Evolutionary conservation across 2,329 filamentous ascomycete species (phyloP).

Genomic region (Neonectria coccinea): DNA sequence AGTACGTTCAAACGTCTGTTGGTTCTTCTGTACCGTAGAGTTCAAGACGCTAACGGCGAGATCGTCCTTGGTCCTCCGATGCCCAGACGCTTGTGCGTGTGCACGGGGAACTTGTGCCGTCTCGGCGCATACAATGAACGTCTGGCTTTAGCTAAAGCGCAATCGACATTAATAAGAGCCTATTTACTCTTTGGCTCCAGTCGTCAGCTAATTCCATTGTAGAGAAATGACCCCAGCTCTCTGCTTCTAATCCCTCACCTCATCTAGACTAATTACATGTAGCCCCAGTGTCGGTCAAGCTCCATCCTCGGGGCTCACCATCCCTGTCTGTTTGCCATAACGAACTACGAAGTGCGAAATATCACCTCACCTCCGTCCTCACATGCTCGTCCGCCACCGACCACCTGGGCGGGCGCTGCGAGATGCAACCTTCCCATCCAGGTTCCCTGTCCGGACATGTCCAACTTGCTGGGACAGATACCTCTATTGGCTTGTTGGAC

Average conservation of each 20-base stretch:
- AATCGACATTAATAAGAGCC: no score
- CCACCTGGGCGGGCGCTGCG: not conserved
- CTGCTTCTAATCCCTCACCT: constrained; percentile 1
- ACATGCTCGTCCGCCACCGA: not conserved
- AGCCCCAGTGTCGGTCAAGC: not conserved
- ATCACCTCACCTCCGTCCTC: not conserved
- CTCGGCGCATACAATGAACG: not conserved
- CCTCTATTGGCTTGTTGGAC: not conserved
- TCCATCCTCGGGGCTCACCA: not conserved
- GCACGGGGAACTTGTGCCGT: not conserved
- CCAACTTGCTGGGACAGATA: not conserved
- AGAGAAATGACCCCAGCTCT: not conserved
- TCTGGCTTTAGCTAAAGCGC: not conserved
- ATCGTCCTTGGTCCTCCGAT: constrained; percentile 1
- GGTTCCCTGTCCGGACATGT: not conserved
- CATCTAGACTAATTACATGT: not conserved
- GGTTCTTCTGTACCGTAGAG: no score
- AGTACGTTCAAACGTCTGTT: no score
- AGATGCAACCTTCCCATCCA: not conserved
- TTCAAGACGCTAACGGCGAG: not conserved
- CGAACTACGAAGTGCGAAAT: not conserved
- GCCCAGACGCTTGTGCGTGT: not conserved
- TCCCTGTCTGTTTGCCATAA: not conserved
- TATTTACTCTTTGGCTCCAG: not conserved
- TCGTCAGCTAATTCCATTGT: not conserved